Evolutionary conservation across 106 monocot species (phyloP), one percentile per base, ranked within the genome.

Genomic region (Narthecium ossifragum): DNA sequence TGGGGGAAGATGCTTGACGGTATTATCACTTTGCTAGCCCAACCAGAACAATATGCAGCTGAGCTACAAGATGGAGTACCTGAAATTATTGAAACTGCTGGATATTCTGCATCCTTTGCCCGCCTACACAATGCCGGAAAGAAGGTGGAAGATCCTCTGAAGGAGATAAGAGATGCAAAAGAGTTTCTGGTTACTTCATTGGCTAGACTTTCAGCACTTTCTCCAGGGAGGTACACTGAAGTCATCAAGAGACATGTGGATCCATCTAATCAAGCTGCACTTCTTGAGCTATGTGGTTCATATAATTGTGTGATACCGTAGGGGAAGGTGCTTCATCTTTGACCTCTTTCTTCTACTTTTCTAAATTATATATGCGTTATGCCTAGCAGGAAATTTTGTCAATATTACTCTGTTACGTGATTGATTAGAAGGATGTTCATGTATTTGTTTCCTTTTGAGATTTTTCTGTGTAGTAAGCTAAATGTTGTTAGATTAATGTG

Each of bases 1-100:
- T 88, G 91, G 84, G 87, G 83, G 4, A 91, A 79, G 47, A 78
- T 98, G 84, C 81, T 98, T 50, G 69, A 87, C 38, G 82, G 84
- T 50, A 74, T 87, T 8, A 50, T 91, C 22, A 66, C 72, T 17
- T 66, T 87, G 51, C 57, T 91, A 23, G 64, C 79, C 31, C 78
- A 67, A 64, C 80, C 87, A 12, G 84, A 88, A 26, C 59, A 91
- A 65, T 46, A 59, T 31, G 50, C 62, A 38, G 83, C 58, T 37
- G 76, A 87, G 13, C 56, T 79, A 63, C 89, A 82, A 34, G 61
- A 62, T 31, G 84, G 71, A 34, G 53, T 64, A 9, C 62, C 61
- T n/a, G 87, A 91, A 40, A 69, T 87, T 65, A 80, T 63, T 31
- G 87, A 80, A 65, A 70, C 66, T 33, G 45, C 32, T 2, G 84